These are phyloP conservation scores for Pelargonium citronellum DNA, from an alignment of 441 rosid genomes.

Conservation along the genomic window DNA sequence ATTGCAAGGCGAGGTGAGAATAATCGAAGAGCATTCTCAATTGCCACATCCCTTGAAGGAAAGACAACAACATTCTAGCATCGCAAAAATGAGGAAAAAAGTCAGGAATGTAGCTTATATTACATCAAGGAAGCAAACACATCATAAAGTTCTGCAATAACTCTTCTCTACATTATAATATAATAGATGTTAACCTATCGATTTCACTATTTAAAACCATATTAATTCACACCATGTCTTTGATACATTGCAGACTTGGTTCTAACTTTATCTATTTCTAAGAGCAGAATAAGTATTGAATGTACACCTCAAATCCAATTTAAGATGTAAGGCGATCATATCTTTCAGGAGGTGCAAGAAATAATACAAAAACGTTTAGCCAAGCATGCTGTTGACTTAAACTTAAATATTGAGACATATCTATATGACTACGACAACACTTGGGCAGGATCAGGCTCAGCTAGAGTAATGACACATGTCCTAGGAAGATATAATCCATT, in stretches of 20 bases:
- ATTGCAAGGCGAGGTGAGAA: conserved; percentile 87
- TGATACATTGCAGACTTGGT: neutral
- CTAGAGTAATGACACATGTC: neutral
- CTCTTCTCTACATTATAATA: neutral
- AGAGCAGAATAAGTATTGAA: neutral
- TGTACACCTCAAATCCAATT: neutral
- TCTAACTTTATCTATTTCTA: neutral
- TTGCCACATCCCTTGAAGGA: conserved; percentile 89
- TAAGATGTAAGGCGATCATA: neutral
- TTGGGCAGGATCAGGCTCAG: neutral
- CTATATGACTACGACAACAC: neutral
- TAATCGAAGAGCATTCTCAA: conserved; percentile 73
- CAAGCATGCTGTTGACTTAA: neutral
- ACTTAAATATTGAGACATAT: neutral
- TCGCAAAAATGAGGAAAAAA: conserved; percentile 15
- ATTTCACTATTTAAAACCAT: neutral
- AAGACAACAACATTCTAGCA: conserved; percentile 75
- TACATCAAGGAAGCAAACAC: conserved; percentile 9
- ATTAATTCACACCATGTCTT: neutral
- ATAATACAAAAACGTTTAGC: neutral
- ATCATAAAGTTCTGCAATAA: neutral
- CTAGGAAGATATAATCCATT: neutral
- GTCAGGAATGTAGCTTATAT: conserved; percentile 27
- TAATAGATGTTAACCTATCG: neutral
- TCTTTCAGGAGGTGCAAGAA: neutral